Base-by-base conservation (phyloP, 805 yeast genomes). In the Candida khao-thaluensis region DNA sequence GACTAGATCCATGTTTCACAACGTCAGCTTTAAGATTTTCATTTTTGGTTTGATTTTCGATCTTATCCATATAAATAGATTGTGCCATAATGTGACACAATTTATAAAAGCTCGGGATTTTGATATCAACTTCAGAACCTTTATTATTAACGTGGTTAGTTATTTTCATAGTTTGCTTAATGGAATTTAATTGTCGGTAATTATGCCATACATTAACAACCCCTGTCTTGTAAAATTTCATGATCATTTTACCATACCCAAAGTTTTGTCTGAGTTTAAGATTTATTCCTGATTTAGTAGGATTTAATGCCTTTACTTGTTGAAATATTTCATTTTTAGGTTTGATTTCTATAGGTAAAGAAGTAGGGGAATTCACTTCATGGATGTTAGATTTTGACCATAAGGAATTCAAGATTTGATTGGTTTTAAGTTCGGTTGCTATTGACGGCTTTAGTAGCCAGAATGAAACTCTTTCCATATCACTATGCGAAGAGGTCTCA, bases 211-310 rank as follows among this genome's bases (percentile, higher is more conserved):
- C 74, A 46, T 74, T 75, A 15, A 62, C 56, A 2, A 82, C 65
- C 1, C 91, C 90, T 2, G 62, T 54, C 43, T 74, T 73, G 60
- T 82, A 83, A 53, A 81, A 80, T 5, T 55, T 55, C 28, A 81
- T 49, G 30, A 78, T 47, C 2, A 60, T 46, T 49, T 72, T 71
- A 5, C 74, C 78, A 45, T 71, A 71, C 1, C 68, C 60, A 16
- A 59, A 51, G 49, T 66, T 66, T 47, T 76, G 77, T 37, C 63
- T 67, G 18, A 51, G 25, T 38, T 52, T 57, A 30, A 65, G 43
- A n/a, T 32, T 24, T 2, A 50, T 5, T 4, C 45, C 45, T 15
- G 42, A 30, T 6, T 43, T 44, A 11, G 48, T 47, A 2, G 54
- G 50, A 35, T 59, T 51, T 6, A 37, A 43, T 4, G 21, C 29